Evolutionary conservation across 2,329 filamentous ascomycete species (phyloP).

Genomic region (Elsinoe ampelina): DNA sequence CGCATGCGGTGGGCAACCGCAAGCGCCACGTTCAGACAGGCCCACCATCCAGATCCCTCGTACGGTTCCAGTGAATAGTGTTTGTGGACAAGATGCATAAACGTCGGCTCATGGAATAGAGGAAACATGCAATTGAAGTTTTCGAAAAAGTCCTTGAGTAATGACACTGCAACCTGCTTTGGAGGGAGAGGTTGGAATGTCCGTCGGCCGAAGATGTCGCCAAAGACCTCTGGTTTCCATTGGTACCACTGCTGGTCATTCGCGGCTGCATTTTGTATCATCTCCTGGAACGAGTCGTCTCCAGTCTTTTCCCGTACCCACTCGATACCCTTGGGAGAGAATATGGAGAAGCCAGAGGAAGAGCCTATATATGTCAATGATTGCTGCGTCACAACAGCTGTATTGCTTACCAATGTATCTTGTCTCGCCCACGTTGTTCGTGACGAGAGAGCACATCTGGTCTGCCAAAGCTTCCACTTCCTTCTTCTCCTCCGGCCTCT

Average conservation of each 20-base stretch:
- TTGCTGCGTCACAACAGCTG: not conserved
- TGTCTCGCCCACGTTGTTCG: constrained; percentile 88
- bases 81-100: constrained; percentile 92
- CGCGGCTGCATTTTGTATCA: constrained; percentile 79
- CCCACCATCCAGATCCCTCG: constrained; percentile 96
- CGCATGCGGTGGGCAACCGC: constrained; percentile 89
- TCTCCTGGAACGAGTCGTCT: constrained; percentile 87
- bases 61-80: constrained; percentile 92
- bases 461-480: constrained; percentile 86
- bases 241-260: constrained; percentile 94
- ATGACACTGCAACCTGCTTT: constrained; percentile 76
- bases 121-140: constrained; percentile 99
- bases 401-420: constrained; percentile 74
- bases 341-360: constrained; percentile 96
- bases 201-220: constrained; percentile 77
- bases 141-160: constrained; percentile 90
- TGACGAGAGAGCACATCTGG: constrained; percentile 98
- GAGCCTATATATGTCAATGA: constrained; percentile 52
- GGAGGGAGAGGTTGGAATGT: constrained; percentile 76
- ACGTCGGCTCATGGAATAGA: constrained; percentile 92
- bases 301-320: constrained; percentile 98
- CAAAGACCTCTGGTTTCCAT: constrained; percentile 97
- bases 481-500: constrained; percentile 41
- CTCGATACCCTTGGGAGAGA: constrained; percentile 93
- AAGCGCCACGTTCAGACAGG: constrained; percentile 83